phyloP scores from a whole-genome alignment of 148 eudicot genomes.

The Suaeda aralocaspica region DNA sequence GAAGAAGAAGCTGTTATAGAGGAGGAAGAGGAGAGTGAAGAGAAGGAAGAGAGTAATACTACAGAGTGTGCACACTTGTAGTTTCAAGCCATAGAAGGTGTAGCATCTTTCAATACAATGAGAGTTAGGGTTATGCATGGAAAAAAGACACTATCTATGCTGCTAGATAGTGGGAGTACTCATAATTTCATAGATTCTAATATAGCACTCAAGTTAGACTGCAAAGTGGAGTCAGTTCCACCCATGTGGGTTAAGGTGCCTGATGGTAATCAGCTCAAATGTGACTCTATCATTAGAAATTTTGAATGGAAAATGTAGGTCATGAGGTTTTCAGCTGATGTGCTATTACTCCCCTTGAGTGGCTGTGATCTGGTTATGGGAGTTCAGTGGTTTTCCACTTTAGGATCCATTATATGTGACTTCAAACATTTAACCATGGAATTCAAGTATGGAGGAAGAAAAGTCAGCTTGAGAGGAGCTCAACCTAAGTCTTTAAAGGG shows the following conservation, averaged over 20 bases:
- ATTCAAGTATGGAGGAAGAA: too few species aligned
- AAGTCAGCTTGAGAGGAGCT: background rate
- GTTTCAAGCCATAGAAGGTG: too few species aligned
- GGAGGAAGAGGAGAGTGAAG: too few species aligned
- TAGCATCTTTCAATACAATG: too few species aligned
- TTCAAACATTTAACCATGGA: too few species aligned
- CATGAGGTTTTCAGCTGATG: background rate
- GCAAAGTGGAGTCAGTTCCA: background rate
- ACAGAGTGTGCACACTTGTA: too few species aligned
- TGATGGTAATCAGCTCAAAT: background rate
- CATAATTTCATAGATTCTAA: background rate
- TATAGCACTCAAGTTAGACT: background rate
- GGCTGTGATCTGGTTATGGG: background rate
- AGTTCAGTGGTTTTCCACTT: background rate
- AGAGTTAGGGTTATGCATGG: background rate
- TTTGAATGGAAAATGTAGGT: background rate
- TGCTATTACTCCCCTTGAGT: background rate
- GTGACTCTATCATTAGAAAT: background rate
- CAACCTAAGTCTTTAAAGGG: too few species aligned
- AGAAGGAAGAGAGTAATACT: too few species aligned
- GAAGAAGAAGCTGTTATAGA: too few species aligned
- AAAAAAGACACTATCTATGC: background rate
- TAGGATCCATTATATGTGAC: too few species aligned
- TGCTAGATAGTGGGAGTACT: too few species aligned
- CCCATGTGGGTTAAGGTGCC: background rate